Conservation (phyloP, 768 basidiomycete species). For the Nidularia pulvinata region DNA sequence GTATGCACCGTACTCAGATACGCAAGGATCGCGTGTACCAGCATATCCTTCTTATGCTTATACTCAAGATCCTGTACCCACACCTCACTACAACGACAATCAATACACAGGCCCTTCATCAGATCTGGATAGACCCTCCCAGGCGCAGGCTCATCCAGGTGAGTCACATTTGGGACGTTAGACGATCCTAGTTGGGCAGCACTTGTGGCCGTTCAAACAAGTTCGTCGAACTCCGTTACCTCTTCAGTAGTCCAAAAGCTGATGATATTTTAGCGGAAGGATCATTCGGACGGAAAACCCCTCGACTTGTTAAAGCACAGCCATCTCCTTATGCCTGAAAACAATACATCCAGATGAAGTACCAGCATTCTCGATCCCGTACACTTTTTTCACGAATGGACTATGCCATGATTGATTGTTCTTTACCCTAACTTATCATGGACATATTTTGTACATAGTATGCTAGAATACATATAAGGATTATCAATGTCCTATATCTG, state of each 20-base stretch:
- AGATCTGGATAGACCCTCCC: slow-evolving; percentile 31
- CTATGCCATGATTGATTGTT: background rate
- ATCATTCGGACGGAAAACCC: slow-evolving; percentile 40
- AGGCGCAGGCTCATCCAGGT: slow-evolving; percentile 46
- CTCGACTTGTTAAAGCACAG: slow-evolving; percentile 21
- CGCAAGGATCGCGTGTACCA: slow-evolving; percentile 14
- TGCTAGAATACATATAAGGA: too few relatives aligned
- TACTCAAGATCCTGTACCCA: slow-evolving; percentile 35
- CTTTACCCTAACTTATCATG: too few relatives aligned
- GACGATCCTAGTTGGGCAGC: background rate
- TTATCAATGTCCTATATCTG: too few relatives aligned
- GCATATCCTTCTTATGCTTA: slow-evolving; percentile 25
- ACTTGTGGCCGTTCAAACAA: background rate
- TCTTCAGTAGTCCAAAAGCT: slow-evolving; percentile 2
- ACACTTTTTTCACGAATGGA: background rate
- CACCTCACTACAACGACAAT: slow-evolving; percentile 31
- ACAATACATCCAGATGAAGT: too few relatives aligned
- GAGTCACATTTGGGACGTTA: slow-evolving; percentile 23
- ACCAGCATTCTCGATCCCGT: background rate
- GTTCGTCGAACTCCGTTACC: background rate
- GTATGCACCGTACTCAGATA: background rate
- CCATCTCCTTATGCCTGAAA: too few relatives aligned
- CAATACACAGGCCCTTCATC: slow-evolving; percentile 22
- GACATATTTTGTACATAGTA: background rate
- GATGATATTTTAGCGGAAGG: slow-evolving; percentile 31